Evolutionary conservation across 225 moss, liverwort and hornwort species (phyloP).

Genomic region (Polytrichum commune): DNA sequence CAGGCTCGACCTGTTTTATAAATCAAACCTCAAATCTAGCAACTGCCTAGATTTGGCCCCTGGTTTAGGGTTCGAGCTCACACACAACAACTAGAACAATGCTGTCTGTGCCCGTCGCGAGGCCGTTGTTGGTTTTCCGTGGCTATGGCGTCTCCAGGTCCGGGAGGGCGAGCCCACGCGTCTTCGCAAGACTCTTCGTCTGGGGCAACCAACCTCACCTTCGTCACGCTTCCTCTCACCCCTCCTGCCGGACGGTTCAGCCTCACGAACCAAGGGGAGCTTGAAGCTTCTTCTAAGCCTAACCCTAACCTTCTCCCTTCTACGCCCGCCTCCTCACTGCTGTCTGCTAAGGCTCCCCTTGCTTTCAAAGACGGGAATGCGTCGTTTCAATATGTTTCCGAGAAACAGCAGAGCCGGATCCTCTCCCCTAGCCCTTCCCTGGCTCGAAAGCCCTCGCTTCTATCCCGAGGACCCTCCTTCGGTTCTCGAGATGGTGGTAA

Average conservation of each 20-base stretch:
- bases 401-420: slow-evolving; percentile 61
- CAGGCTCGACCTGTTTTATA: too few relatives aligned
- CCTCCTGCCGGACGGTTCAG: slow-evolving; percentile 27
- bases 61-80: too few relatives aligned
- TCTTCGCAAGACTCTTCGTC: slow-evolving; percentile 3
- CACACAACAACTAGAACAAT: too few relatives aligned
- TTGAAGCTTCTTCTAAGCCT: slow-evolving; percentile 2
- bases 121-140: too few relatives aligned
- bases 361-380: slow-evolving; percentile 12
- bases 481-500: slow-evolving; percentile 22
- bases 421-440: slow-evolving; percentile 52
- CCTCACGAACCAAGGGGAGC: neutral
- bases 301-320: slow-evolving; percentile 5
- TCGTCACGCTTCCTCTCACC: slow-evolving; percentile 49
- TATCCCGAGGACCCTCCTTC: slow-evolving; percentile 46
- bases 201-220: slow-evolving; percentile 7
- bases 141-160: neutral
- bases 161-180: neutral
- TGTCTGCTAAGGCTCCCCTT: slow-evolving; percentile 8
- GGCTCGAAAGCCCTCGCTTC: slow-evolving; percentile 50
- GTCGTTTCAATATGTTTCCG: slow-evolving; percentile 48
- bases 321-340: slow-evolving; percentile 13
- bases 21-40: too few relatives aligned
- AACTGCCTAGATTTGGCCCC: too few relatives aligned
- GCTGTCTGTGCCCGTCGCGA: too few relatives aligned